phyloP scores from a whole-genome alignment of 441 rosid genomes.

The Biscutella auriculata region DNA sequence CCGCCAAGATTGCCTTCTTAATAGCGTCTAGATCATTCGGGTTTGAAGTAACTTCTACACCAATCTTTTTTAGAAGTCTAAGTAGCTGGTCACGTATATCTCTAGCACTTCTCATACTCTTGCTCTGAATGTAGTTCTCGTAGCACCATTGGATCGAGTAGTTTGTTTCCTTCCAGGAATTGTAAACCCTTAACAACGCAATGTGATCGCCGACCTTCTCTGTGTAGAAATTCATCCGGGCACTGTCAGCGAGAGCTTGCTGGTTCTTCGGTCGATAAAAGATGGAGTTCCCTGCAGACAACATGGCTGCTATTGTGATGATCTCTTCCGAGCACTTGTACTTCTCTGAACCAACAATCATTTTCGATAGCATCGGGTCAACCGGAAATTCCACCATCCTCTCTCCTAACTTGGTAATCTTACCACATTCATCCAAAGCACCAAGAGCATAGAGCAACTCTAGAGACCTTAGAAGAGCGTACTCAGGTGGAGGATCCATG shows the following conservation, averaged over 20 bases:
- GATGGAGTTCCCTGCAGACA: conserved; percentile 84
- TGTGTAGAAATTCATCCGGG: conserved; percentile 83
- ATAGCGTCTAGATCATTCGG: conserved; percentile 53
- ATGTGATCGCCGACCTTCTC: conserved; percentile 95
- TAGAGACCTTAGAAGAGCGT: conserved; percentile 82
- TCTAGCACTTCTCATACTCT: conserved; percentile 92
- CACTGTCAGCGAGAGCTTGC: conserved; percentile 95
- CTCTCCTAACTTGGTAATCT: conserved; percentile 90
- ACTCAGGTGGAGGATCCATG: conserved; percentile 97
- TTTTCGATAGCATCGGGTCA: conserved; percentile 91
- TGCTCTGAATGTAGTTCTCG: conserved; percentile 93
- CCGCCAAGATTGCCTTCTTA: conserved; percentile 21
- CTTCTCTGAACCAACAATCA: conserved; percentile 91
- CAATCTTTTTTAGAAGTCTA: conserved; percentile 83
- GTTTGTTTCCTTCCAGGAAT: conserved; percentile 94
- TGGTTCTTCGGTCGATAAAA: conserved; percentile 96
- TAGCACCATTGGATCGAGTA: conserved; percentile 97
- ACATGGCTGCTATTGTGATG: conserved; percentile 87
- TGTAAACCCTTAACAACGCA: conserved; percentile 89
- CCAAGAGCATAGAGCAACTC: conserved; percentile 82
- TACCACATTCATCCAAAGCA: conserved; percentile 84
- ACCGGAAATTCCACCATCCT: conserved; percentile 97
- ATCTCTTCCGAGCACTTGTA: conserved; percentile 88
- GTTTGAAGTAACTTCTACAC: conserved; percentile 56
- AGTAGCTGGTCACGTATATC: conserved; percentile 78